Evolutionary conservation across 768 basidiomycete species (phyloP).

Genomic region (Sporobolomyces phaffii): DNA sequence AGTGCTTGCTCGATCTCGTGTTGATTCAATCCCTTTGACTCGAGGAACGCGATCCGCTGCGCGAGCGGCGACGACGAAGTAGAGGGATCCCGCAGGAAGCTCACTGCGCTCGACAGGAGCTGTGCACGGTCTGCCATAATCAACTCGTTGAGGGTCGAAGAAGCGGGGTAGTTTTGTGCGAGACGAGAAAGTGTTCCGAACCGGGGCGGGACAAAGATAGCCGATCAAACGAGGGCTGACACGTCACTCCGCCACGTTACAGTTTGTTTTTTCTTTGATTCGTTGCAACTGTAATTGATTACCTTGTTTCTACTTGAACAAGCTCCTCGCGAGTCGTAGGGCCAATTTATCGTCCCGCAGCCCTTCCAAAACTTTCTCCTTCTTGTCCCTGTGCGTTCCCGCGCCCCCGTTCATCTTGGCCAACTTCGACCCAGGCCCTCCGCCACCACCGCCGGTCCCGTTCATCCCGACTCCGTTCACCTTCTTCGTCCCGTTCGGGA

Average conservation of each 20-base stretch:
- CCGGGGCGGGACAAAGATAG: no score
- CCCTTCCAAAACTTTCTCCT: slow-evolving; percentile 21
- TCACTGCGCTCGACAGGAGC: slow-evolving; percentile 33
- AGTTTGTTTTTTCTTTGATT: no score
- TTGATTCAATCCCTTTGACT: slow-evolving; percentile 79
- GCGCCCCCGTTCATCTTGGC: background rate
- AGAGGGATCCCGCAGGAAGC: slow-evolving; percentile 42
- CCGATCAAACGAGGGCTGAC: no score
- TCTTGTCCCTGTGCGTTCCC: slow-evolving; percentile 7
- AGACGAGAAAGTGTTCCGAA: no score
- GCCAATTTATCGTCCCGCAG: slow-evolving; percentile 33
- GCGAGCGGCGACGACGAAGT: slow-evolving; percentile 65
- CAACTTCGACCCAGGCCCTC: background rate
- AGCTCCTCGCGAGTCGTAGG: slow-evolving; percentile 22
- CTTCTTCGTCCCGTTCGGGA: slow-evolving; percentile 5
- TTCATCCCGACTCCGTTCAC: background rate
- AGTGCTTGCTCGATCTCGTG: slow-evolving; percentile 81
- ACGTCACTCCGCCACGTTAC: no score
- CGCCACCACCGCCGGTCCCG: background rate
- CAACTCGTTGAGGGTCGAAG: background rate
- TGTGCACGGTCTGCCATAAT: slow-evolving; percentile 7
- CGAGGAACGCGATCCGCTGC: slow-evolving; percentile 87
- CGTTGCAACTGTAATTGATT: no score
- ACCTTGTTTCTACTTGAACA: slow-evolving; percentile 22
- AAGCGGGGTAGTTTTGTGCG: background rate